Evolutionary conservation across 208 protist genomes (phyloP).

Genomic region (Acanthamoeba castellanii): DNA sequence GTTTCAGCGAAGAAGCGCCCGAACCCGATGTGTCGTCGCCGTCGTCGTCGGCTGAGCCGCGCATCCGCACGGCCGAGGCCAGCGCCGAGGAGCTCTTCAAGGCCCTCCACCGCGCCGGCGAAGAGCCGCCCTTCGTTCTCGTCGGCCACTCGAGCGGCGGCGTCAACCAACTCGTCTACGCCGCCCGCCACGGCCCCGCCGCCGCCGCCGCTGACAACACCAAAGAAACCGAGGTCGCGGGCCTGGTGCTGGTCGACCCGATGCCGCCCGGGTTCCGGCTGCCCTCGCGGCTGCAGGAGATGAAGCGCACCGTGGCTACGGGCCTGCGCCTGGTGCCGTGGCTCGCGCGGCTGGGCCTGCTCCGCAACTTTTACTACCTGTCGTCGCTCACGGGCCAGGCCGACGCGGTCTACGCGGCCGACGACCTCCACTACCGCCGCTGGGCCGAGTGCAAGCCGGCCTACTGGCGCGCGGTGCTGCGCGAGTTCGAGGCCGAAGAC

Average conservation of each 20-base stretch:
- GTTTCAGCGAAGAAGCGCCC: slow-evolving; percentile 7
- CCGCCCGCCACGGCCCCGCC: not conserved
- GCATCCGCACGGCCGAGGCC: not conserved
- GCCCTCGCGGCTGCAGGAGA: no score
- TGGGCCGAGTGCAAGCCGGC: slow-evolving; percentile 29
- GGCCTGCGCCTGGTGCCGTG: not conserved
- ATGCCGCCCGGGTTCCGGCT: not conserved
- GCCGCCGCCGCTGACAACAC: not conserved
- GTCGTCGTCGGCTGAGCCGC: not conserved
- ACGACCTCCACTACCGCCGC: not conserved
- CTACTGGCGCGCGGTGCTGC: slow-evolving; percentile 23
- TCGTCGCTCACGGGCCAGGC: not conserved
- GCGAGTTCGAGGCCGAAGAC: slow-evolving; percentile 23
- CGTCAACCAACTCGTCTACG: slow-evolving; percentile 16
- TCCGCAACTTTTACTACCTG: not conserved
- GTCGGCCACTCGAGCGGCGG: slow-evolving; percentile 49
- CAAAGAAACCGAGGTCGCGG: not conserved
- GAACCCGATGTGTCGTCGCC: not conserved
- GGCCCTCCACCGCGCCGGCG: not conserved
- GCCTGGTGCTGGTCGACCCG: slow-evolving; percentile 20
- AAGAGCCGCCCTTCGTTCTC: slow-evolving; percentile 41
- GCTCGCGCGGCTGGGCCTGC: not conserved
- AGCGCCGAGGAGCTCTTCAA: slow-evolving; percentile 10
- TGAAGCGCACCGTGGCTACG: not conserved
- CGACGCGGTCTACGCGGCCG: slow-evolving; percentile 1